Evolutionary conservation across 306 rosid genomes (phyloP).

Genomic region (Luffa acutangula): DNA sequence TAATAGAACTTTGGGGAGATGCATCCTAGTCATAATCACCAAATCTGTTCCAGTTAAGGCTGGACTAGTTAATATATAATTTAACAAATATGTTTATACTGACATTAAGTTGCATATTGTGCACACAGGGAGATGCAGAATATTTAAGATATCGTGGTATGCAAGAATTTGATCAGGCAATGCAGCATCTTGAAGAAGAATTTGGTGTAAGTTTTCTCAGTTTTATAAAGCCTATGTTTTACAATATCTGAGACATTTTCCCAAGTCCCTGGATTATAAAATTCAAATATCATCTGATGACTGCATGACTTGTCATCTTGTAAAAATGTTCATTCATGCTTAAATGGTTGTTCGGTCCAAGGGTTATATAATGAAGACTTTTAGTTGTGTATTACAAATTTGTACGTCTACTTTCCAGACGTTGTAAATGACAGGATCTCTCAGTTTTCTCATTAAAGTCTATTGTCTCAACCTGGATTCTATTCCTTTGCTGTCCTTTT

Average conservation of each 20-base stretch:
- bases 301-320: neutral
- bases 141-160: slow-evolving; percentile 70
- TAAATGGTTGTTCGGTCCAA: neutral
- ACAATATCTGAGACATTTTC: neutral
- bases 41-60: neutral
- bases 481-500: neutral
- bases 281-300: neutral
- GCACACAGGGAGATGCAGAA: slow-evolving; percentile 67
- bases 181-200: slow-evolving; percentile 90
- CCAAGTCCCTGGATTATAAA: neutral
- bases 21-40: neutral
- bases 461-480: neutral
- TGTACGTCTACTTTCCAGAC: neutral
- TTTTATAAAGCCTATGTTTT: neutral
- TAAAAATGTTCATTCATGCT: neutral
- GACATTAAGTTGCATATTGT: slow-evolving; percentile 1
- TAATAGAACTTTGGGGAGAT: neutral
- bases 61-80: neutral
- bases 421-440: neutral
- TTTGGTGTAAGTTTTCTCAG: slow-evolving; percentile 53
- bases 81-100: neutral
- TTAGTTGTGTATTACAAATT: neutral
- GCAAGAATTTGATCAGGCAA: slow-evolving; percentile 96
- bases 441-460: neutral
- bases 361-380: neutral